Evolutionary conservation across 139 green algal genomes (phyloP), one percentile per base, ranked within the genome.

Genomic region (Ettlia oleoabundans): DNA sequence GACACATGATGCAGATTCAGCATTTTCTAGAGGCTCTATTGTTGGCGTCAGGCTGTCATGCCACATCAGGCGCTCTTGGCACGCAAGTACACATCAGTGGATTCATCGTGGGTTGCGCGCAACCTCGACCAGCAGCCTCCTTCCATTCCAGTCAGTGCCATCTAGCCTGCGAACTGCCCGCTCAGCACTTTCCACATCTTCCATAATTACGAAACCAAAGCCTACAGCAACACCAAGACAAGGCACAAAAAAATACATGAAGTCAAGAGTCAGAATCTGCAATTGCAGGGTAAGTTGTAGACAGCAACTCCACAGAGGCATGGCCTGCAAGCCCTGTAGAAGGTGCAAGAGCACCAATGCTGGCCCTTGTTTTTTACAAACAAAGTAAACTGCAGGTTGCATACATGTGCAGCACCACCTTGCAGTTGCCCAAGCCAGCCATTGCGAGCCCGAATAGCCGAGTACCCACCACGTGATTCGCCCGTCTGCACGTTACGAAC

Each of bases 161-260:
- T 84, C 40, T 30, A 84, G 52, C 30, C 72, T 80, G 41, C 52
- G 68, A 3, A 80, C 38, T 1, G 53, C 52, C 53, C 15, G 5
- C 35, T 82, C 83, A 4, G 87, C 89, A 53, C 88, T 88, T 8
- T 88, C 78, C n/a, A 91, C 88, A n/a, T 81, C 33, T 1, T 79
- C 74, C 88, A 93, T 92, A 24, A 73, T 77, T 76, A 94, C 86
- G 81, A 94, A 94, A 0, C 88, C 91, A 84, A 94, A 94, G 13
- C 76, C 76, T 82, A 32, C 62, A 53, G 24, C 8, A 22, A 10
- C 9, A 8, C 30, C 8, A 72, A 10, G 43, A 19, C 64, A 32
- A 72, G 10, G n/a, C 13, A 15, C 64, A n/a, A 64, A 58, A 10
- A 37, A 38, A 38, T n/a, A n/a, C n/a, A n/a, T n/a, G n/a, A n/a